Evolutionary conservation across 108 stramenopile species (phyloP).

Genomic region (Chaetoceros tenuissimus): DNA sequence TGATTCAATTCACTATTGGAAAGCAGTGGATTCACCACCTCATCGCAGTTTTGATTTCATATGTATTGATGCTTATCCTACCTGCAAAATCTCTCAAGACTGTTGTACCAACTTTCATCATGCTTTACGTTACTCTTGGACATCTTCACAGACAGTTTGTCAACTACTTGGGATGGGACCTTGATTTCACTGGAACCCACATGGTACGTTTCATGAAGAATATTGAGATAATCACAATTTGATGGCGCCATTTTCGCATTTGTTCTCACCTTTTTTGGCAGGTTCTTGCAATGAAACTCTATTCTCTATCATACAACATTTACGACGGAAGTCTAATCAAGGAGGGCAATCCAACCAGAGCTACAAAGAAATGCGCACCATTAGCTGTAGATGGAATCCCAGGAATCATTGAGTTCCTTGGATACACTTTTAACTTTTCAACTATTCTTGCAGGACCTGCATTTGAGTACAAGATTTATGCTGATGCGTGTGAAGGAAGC

Average conservation of each 20-base stretch:
- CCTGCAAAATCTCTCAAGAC: slow-evolving; percentile 60
- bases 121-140: slow-evolving; percentile 82
- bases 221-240: too few relatives aligned
- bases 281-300: slow-evolving; percentile 89
- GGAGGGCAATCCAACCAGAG: slow-evolving; percentile 52
- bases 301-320: slow-evolving; percentile 94
- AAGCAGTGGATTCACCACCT: slow-evolving; percentile 96
- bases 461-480: slow-evolving; percentile 74
- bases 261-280: slow-evolving; percentile 5
- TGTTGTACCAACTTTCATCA: slow-evolving; percentile 79
- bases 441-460: slow-evolving; percentile 89
- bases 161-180: slow-evolving; percentile 93
- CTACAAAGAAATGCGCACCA: slow-evolving; percentile 70
- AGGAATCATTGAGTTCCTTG: slow-evolving; percentile 83
- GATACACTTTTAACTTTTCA: slow-evolving; percentile 94
- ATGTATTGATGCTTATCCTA: slow-evolving; percentile 71
- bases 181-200: slow-evolving; percentile 94
- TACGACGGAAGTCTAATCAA: slow-evolving; percentile 81
- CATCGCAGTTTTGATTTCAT: slow-evolving; percentile 79
- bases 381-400: slow-evolving; percentile 78
- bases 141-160: slow-evolving; percentile 93
- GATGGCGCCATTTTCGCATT: neutral
- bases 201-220: slow-evolving; percentile 72
- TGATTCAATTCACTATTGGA: slow-evolving; percentile 85
- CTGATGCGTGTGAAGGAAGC: slow-evolving; percentile 62